Evolutionary conservation across 2,329 filamentous ascomycete genomes (phyloP).

Genomic region (Chaetomiaceae sp.): DNA sequence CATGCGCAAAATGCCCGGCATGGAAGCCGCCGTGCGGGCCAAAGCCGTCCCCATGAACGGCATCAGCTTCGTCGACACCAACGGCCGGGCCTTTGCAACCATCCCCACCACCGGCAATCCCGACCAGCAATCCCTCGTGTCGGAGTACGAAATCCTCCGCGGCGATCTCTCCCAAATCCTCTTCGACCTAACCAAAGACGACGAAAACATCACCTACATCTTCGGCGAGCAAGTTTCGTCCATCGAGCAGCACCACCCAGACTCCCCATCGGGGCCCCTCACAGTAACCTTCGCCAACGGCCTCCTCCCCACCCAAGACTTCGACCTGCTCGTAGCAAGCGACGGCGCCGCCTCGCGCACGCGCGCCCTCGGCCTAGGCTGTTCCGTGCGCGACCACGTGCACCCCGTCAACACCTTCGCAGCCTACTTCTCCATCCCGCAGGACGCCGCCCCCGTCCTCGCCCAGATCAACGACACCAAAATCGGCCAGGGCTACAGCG

Average conservation of each 20-base stretch:
- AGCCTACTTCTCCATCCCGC: background rate
- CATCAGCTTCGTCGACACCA: slow-evolving; percentile 6
- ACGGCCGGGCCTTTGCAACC: background rate
- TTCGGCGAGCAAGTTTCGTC: slow-evolving; percentile 1
- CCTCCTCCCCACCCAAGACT: background rate
- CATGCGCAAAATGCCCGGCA: slow-evolving; percentile 2
- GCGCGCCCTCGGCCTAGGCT: background rate
- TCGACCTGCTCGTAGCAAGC: slow-evolving; percentile 1
- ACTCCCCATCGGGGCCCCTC: background rate
- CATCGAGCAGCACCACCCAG: background rate
- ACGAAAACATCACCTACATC: slow-evolving; percentile 1
- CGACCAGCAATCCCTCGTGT: slow-evolving; percentile 5
- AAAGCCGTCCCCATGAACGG: background rate
- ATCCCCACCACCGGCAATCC: background rate
- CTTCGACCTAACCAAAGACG: background rate
- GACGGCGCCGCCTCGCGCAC: slow-evolving; percentile 6
- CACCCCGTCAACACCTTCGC: background rate
- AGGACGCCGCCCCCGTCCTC: background rate
- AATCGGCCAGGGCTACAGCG: background rate
- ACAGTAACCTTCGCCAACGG: slow-evolving; percentile 1
- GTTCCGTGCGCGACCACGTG: background rate
- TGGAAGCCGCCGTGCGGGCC: background rate
- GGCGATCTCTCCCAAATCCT: slow-evolving; percentile 3
- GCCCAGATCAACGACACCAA: background rate
- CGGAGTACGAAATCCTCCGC: slow-evolving; percentile 6